These are phyloP conservation scores for Suillus occidentalis DNA, from an alignment of 768 basidiomycete genomes.

Conservation along the genomic window DNA sequence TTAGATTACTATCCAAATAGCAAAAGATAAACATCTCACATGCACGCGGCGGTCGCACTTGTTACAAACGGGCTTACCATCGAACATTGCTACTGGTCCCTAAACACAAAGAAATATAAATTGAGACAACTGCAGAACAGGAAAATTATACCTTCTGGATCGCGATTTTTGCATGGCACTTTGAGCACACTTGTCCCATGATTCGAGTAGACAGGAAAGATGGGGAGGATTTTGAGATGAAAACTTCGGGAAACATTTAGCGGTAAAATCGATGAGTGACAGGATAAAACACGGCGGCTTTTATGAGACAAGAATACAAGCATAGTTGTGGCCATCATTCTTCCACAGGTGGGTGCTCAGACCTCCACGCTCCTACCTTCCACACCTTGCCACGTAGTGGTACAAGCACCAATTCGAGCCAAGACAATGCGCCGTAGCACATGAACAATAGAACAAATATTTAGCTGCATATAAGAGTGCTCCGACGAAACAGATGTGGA, in stretches of 20 bases:
- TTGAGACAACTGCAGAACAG: neutral
- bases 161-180: neutral
- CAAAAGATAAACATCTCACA: neutral
- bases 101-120: neutral
- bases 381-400: neutral
- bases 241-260: neutral
- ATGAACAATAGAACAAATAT: neutral
- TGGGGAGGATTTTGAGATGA: neutral
- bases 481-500: neutral
- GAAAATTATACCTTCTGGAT: neutral
- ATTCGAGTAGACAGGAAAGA: neutral
- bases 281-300: neutral
- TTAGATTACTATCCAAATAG: neutral
- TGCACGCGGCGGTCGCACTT: neutral
- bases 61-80: neutral
- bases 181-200: neutral
- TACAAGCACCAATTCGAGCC: neutral
- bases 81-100: neutral
- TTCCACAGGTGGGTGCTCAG: no score
- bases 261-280: neutral
- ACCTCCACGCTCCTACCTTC: no score
- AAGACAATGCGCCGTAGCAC: neutral
- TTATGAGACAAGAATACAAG: neutral
- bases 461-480: neutral
- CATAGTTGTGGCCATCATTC: neutral